phyloP scores from a whole-genome alignment of 2,329 filamentous ascomycete species.

The Helicocarpus griseus region DNA sequence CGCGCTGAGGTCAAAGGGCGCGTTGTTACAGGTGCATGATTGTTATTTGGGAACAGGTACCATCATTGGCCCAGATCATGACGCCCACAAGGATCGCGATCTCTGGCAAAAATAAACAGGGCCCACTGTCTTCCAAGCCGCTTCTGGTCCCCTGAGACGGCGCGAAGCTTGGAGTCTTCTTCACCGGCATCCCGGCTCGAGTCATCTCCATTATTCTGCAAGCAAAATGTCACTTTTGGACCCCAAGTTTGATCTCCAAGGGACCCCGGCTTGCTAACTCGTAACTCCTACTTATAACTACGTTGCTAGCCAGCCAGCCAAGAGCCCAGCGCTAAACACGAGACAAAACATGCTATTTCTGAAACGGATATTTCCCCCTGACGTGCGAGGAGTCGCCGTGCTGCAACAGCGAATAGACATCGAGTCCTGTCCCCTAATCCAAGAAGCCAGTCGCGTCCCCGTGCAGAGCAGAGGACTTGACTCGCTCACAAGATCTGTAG shows the following conservation, averaged over 20 bases:
- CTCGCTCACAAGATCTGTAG: constrained; percentile 4
- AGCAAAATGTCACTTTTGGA: background rate
- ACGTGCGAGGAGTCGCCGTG: background rate
- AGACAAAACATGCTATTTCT: constrained; percentile 2
- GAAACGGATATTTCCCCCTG: constrained; percentile 1
- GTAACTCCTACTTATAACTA: no score
- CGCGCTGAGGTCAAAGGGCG: background rate
- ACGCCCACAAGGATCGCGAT: background rate
- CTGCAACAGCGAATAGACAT: background rate
- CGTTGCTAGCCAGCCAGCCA: background rate
- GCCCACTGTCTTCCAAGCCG: background rate
- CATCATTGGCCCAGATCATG: background rate
- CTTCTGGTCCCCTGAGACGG: no score
- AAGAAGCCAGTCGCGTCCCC: background rate
- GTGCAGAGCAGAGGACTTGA: background rate
- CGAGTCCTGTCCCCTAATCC: background rate
- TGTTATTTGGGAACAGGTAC: background rate
- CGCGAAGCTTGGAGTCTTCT: background rate
- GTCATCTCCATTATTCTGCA: background rate
- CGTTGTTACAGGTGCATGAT: background rate
- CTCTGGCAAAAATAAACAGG: background rate
- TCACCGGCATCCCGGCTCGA: background rate
- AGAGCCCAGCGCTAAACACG: constrained; percentile 1
- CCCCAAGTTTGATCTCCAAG: background rate
- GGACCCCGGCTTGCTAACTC: background rate